phyloP scores from a whole-genome alignment of 2,329 filamentous ascomycete genomes.

The Calonectria hawksworthii region DNA sequence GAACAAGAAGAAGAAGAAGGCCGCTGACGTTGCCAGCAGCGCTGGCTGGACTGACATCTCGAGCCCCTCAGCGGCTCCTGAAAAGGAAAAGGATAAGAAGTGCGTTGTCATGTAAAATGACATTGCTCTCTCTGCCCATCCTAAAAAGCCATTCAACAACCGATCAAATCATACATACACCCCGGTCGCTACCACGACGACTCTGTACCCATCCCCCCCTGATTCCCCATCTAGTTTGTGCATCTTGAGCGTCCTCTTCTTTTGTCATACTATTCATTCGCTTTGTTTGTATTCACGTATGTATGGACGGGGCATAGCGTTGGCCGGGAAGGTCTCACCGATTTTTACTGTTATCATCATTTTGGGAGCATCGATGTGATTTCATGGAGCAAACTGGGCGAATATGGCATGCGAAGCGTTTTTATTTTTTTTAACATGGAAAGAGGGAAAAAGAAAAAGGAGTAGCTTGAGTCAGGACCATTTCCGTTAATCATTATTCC shows the following conservation, averaged over 20 bases:
- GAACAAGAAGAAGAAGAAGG: conserved; percentile 56
- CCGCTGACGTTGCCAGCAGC: conserved; percentile 58
- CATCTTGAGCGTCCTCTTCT: conserved; percentile 12
- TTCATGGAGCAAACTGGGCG: conserved; percentile 32
- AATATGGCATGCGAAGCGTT: conserved; percentile 20
- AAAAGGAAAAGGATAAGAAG: conserved; percentile 63
- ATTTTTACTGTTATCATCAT: conserved; percentile 11
- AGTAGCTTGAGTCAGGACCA: not conserved
- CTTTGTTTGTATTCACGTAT: conserved; percentile 29
- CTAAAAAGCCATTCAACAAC: conserved; percentile 19
- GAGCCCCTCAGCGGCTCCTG: conserved; percentile 45
- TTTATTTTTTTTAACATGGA: not conserved
- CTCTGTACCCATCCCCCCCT: conserved; percentile 8
- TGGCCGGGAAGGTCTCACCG: not conserved
- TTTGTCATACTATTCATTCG: conserved; percentile 35
- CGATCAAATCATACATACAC: conserved; percentile 36
- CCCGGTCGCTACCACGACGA: conserved; percentile 32
- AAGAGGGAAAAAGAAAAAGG: conserved; percentile 9
- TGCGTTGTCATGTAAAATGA: conserved; percentile 66
- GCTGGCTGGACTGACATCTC: conserved; percentile 69
- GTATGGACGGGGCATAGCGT: conserved; percentile 33
- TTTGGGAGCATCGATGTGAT: conserved; percentile 30
- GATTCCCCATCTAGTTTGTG: conserved; percentile 25
- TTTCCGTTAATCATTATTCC: not conserved
- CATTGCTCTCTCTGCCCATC: conserved; percentile 13